Base-by-base conservation (phyloP, 2,329 filamentous ascomycete species). In the Myriosclerotinia scirpicola region DNA sequence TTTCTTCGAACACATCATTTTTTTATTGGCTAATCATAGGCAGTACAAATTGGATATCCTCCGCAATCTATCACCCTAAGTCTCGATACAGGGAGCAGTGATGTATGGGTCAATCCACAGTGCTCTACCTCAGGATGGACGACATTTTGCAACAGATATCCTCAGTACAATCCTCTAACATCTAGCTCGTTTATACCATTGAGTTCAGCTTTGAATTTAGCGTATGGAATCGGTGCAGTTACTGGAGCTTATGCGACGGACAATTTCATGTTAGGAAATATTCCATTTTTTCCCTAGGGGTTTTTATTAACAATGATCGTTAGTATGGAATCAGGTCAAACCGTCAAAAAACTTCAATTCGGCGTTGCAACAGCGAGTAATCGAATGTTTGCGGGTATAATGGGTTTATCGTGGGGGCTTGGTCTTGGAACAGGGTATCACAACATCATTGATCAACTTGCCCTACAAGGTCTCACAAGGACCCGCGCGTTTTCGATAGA, bases 401-500 rank as follows among this genome's bases (percentile, higher is more conserved):
- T 70, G 62, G 67, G 68, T 17, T 22, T 70, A 7, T 46, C 58
- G 8, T 68, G 44, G 30, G 65, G 67, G 0, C 36, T 50, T 17
- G 60, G 44, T 15, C 36, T 69, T 55, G 48, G 42, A n/a, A 68
- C 68, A n/a, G 50, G 46, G n/a, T 71, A 71, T 56, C 44, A 64
- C 15, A 69, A 64, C 59, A 58, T 71, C 17, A 50, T 71, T 46
- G 69, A 71, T 62, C 60, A 65, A 42, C 58, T 71, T 22, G 56
- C 64, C 5, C 30, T 62, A 22, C 67, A 71, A 65, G 70, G 68
- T 4, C 48, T 69, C 5, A 72, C 59, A 38, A 66, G 67, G 40
- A 71, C 69, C n/a, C 68, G 69, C 14, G 69, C 69, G 2, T 73
- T 73, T 61, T 69, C 69, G 54, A 61, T 72, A 7, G 64, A 70